These are phyloP conservation scores for Phyllosticta citrichinensis DNA, from an alignment of 2,329 filamentous ascomycete genomes.

Conservation along the genomic window DNA sequence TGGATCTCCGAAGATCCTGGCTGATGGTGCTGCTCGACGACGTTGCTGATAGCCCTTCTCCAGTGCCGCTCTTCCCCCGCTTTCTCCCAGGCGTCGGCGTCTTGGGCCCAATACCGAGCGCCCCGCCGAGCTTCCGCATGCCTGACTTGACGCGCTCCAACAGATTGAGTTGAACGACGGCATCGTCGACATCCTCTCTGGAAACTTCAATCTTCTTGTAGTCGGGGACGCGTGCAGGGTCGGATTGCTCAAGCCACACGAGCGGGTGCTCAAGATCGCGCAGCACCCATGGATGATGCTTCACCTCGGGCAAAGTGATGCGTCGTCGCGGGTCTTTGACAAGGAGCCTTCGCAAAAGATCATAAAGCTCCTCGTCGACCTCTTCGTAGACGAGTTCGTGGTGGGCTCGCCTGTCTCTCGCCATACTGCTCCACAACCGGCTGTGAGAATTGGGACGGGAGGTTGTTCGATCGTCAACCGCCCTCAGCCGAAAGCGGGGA, in stretches of 20 bases:
- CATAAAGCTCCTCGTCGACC: conserved; percentile 67
- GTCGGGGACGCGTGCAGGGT: conserved; percentile 66
- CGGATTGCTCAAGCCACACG: conserved; percentile 88
- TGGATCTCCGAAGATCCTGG: conserved; percentile 45
- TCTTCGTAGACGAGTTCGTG: conserved; percentile 77
- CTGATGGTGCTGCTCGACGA: conserved; percentile 46
- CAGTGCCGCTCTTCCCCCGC: conserved; percentile 46
- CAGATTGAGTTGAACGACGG: conserved; percentile 81
- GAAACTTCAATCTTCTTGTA: conserved; percentile 88
- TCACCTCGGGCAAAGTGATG: conserved; percentile 84
- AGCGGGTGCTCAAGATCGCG: conserved; percentile 61
- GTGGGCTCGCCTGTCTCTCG: conserved; percentile 61
- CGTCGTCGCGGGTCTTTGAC: conserved; percentile 82
- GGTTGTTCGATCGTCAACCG: conserved; percentile 43
- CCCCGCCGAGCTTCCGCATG: conserved; percentile 50
- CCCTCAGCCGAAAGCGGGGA: conserved; percentile 69
- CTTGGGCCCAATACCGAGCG: conserved; percentile 42
- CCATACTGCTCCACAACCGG: conserved; percentile 41
- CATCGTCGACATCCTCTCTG: conserved; percentile 79
- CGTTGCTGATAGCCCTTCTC: conserved; percentile 41
- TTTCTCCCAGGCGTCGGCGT: conserved; percentile 34
- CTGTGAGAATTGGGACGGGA: conserved; percentile 37
- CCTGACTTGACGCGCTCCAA: conserved; percentile 75
- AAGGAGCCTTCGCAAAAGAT: conserved; percentile 70
- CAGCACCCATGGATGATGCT: conserved; percentile 86